phyloP scores from a whole-genome alignment of 2,329 filamentous ascomycete species.

The Aschersonia sp. region DNA sequence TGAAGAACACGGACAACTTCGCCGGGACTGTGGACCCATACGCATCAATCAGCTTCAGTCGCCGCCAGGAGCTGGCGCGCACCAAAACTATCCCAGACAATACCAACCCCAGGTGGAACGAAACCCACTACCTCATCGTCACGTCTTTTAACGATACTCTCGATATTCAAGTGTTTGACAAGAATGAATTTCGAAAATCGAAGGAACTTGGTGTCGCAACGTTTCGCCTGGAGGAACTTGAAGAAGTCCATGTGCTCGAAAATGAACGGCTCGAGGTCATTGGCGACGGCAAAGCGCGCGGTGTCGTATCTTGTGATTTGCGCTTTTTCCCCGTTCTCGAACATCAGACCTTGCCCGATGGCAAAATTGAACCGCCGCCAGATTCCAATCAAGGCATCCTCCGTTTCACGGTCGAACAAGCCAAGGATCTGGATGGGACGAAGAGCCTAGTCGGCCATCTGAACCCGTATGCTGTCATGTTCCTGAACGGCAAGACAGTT shows the following conservation, averaged over 20 bases:
- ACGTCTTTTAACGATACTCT: slow-evolving; percentile 81
- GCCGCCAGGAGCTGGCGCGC: slow-evolving; percentile 63
- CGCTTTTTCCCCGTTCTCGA: slow-evolving; percentile 92
- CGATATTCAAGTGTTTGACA: slow-evolving; percentile 77
- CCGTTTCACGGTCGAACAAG: slow-evolving; percentile 85
- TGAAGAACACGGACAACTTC: slow-evolving; percentile 94
- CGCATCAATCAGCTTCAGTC: slow-evolving; percentile 70
- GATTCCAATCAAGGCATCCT: slow-evolving; percentile 90
- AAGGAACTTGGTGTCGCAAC: slow-evolving; percentile 83
- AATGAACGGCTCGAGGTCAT: slow-evolving; percentile 76
- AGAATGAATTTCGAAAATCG: slow-evolving; percentile 91
- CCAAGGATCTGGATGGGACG: slow-evolving; percentile 83
- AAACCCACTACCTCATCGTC: slow-evolving; percentile 90
- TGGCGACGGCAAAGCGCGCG: slow-evolving; percentile 70
- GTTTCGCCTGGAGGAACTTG: slow-evolving; percentile 71
- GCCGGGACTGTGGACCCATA: slow-evolving; percentile 87
- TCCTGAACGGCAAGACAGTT: slow-evolving; percentile 85
- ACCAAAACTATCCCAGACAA: slow-evolving; percentile 83
- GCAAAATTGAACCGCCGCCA: slow-evolving; percentile 64
- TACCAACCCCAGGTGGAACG: slow-evolving; percentile 82
- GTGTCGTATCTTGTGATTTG: slow-evolving; percentile 66
- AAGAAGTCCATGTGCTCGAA: slow-evolving; percentile 63
- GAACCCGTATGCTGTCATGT: slow-evolving; percentile 76
- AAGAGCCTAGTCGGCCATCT: slow-evolving; percentile 86
- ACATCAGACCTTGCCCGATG: slow-evolving; percentile 55